A percentile compares a stretch with the other conserved stretches of the same genome.
phyloP scores from a whole-genome alignment of 345 rosid species.

The Alliaria petiolata region DNA sequence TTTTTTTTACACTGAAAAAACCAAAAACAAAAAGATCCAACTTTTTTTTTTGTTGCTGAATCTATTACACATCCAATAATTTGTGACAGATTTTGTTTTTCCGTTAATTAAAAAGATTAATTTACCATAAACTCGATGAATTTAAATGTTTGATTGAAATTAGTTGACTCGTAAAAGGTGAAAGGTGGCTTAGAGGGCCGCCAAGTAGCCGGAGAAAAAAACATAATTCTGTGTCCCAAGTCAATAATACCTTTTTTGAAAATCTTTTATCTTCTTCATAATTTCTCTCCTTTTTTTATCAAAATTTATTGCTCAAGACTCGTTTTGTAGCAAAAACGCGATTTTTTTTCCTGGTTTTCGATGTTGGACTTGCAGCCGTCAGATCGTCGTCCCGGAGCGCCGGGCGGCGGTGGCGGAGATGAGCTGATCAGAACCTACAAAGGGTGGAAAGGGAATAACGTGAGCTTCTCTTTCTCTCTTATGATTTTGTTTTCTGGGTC shows the following conservation, averaged over 20 bases:
- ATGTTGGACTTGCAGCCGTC: constrained; percentile 42
- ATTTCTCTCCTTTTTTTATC: neutral
- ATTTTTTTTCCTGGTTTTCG: constrained; percentile 5
- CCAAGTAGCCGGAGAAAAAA: constrained; percentile 1
- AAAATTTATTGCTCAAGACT: neutral
- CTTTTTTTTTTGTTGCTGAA: too few relatives aligned
- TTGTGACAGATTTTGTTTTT: too few relatives aligned
- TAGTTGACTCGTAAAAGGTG: constrained; percentile 24
- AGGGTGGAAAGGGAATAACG: constrained; percentile 86
- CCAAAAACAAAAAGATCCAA: too few relatives aligned
- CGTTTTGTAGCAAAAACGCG: neutral
- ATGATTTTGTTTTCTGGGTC: neutral
- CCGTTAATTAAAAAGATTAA: neutral
- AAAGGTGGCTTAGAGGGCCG: constrained; percentile 2
- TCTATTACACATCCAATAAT: neutral
- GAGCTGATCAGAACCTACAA: constrained; percentile 55
- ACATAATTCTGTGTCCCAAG: constrained; percentile 7
- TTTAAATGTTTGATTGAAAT: neutral
- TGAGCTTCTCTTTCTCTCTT: constrained; percentile 31
- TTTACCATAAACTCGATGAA: neutral
- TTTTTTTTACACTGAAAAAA: too few relatives aligned
- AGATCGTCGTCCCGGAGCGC: constrained; percentile 29
- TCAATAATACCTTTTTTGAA: neutral
- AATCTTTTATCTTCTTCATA: neutral
- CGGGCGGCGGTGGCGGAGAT: constrained; percentile 33